These are phyloP conservation scores for Fusarium agapanthi DNA, from an alignment of 2,329 filamentous ascomycete genomes.

Conservation along the genomic window DNA sequence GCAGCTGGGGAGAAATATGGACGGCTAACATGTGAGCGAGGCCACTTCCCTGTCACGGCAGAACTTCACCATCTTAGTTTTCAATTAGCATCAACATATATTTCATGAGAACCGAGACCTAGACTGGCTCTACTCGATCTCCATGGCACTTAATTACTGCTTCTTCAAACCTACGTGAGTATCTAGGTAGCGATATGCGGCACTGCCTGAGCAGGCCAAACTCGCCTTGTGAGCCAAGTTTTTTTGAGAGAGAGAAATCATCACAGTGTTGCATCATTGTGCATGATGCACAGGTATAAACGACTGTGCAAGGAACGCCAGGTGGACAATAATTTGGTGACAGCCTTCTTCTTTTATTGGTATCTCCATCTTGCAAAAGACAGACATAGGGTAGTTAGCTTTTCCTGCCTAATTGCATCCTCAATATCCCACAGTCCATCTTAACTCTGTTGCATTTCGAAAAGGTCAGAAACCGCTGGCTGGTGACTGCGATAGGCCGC, in stretches of 20 bases:
- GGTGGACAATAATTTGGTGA: neutral
- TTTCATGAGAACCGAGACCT: neutral
- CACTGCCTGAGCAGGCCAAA: neutral
- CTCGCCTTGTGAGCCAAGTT: neutral
- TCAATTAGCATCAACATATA: neutral
- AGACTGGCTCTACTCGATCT: neutral
- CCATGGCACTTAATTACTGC: neutral
- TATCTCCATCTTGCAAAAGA: conserved; percentile 21
- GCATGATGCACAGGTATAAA: neutral
- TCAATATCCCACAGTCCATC: neutral
- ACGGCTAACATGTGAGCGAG: neutral
- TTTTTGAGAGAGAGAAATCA: neutral
- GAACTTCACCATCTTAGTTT: neutral
- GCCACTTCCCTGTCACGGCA: neutral
- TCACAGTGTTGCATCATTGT: neutral
- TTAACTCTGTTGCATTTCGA: neutral
- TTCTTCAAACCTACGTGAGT: neutral
- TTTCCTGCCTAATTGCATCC: neutral
- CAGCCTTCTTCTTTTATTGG: conserved; percentile 24
- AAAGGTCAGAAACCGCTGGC: neutral
- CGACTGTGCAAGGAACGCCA: neutral
- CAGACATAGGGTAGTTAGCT: conserved; percentile 17
- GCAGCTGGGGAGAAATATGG: neutral
- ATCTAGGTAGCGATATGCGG: neutral
- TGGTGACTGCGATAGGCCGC: neutral